Conservation (phyloP, 768 basidiomycete genomes). For the Kwoniella shandongensis region DNA sequence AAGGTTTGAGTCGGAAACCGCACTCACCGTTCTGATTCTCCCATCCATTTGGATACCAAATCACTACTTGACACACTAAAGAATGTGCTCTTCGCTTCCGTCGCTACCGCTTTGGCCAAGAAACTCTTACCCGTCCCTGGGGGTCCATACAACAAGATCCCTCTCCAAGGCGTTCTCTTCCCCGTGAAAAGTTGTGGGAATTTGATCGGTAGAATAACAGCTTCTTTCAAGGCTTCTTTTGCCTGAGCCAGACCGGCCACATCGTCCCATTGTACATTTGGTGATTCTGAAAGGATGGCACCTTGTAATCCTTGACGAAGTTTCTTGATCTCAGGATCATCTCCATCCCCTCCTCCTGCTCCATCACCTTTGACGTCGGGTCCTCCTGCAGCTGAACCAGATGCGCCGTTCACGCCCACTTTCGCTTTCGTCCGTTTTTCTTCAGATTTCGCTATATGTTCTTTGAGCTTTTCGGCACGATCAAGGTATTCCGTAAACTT, state of each 20-base stretch:
- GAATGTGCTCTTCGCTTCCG: constrained; percentile 98
- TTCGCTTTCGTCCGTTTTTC: constrained; percentile 65
- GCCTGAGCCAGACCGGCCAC: constrained; percentile 94
- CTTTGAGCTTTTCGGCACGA: constrained; percentile 87
- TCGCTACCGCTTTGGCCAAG: constrained; percentile 96
- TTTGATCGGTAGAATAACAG: constrained; percentile 99
- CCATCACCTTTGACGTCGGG: constrained; percentile 45
- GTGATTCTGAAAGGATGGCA: constrained; percentile 89
- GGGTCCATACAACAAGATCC: constrained; percentile 93
- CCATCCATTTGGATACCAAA: constrained; percentile 99
- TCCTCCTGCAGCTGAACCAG: constrained; percentile 52
- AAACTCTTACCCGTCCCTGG: constrained; percentile 97
- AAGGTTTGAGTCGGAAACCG: neutral
- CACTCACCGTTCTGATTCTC: constrained; percentile 88
- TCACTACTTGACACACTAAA: constrained; percentile 94
- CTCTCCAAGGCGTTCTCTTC: constrained; percentile 95
- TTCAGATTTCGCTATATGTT: constrained; percentile 66
- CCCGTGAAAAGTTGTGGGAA: constrained; percentile 98
- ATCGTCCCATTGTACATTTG: constrained; percentile 97
- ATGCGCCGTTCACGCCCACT: constrained; percentile 58
- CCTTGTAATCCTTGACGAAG: constrained; percentile 81
- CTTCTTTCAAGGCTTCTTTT: constrained; percentile 94
- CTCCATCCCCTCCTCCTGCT: constrained; percentile 62
- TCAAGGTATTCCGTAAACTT: constrained; percentile 90
- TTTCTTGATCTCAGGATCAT: constrained; percentile 93